Evolutionary conservation across 2,329 filamentous ascomycete species (phyloP).

Genomic region (Iodosphaeria phyllophila): DNA sequence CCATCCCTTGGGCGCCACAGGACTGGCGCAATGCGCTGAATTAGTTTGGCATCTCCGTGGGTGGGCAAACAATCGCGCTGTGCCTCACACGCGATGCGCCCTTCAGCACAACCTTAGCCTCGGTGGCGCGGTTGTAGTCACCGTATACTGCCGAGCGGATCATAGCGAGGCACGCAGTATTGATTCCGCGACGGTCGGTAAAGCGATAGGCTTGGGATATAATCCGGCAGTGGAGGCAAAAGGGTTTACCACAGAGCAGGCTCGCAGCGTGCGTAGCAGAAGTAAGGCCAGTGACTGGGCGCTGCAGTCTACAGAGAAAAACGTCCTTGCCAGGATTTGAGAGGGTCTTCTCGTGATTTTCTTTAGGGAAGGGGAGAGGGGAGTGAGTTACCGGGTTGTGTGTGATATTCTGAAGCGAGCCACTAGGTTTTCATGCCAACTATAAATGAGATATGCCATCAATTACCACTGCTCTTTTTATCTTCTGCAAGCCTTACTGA

Average conservation of each 20-base stretch:
- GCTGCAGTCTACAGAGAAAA: conserved; percentile 53
- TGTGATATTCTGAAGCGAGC: neutral
- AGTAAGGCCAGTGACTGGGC: conserved; percentile 52
- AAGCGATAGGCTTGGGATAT: conserved; percentile 57
- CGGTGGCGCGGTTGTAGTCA: conserved; percentile 78
- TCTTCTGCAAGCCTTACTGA: no score
- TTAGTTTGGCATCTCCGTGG: conserved; percentile 88
- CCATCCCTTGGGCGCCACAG: conserved; percentile 82
- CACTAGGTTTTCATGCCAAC: no score
- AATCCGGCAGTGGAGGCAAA: conserved; percentile 82
- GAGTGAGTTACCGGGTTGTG: no score
- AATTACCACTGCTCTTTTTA: no score
- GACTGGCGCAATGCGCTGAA: conserved; percentile 90
- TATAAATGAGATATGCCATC: no score
- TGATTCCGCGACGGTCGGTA: conserved; percentile 43
- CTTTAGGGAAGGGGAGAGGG: no score
- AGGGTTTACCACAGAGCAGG: conserved; percentile 70
- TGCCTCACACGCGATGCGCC: conserved; percentile 48
- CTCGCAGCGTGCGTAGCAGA: conserved; percentile 51
- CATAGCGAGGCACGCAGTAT: conserved; percentile 43
- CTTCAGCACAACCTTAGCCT: conserved; percentile 89
- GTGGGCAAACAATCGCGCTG: conserved; percentile 80
- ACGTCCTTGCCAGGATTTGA: conserved; percentile 54
- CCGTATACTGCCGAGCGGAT: conserved; percentile 74
- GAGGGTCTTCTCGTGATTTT: neutral